Conservation (phyloP, 345 rosid genomes). For the Luvunga scandens region DNA sequence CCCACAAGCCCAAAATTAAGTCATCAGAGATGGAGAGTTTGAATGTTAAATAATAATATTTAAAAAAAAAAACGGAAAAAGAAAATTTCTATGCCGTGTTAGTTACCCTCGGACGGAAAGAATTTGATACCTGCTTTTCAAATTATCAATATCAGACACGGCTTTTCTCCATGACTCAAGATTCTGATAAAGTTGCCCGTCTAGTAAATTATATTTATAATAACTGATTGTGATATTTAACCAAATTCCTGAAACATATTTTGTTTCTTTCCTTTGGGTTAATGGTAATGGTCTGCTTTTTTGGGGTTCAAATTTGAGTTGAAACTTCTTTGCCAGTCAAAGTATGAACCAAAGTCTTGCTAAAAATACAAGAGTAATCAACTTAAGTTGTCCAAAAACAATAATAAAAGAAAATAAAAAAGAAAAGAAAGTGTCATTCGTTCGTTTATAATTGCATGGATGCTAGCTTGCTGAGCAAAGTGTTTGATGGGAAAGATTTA, state of each 20-base stretch:
- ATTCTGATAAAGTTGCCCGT: background rate
- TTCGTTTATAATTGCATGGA: background rate
- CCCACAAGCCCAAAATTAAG: background rate
- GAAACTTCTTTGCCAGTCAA: background rate
- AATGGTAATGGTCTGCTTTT: background rate
- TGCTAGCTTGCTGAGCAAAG: background rate
- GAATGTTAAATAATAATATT: too few species aligned
- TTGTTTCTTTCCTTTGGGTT: background rate
- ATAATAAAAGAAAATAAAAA: background rate
- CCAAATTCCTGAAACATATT: constrained; percentile 14
- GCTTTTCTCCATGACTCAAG: background rate
- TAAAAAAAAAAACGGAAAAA: background rate
- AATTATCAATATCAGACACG: background rate
- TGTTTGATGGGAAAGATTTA: background rate
- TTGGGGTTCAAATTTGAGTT: background rate
- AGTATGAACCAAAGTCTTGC: constrained; percentile 9
- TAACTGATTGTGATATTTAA: constrained; percentile 13
- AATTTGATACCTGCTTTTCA: background rate
- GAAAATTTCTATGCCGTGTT: constrained; percentile 12
- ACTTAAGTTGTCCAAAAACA: background rate
- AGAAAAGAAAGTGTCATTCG: background rate
- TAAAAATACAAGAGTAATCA: background rate
- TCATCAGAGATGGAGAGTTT: too few species aligned
- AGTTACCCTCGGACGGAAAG: background rate
- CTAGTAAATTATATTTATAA: background rate